Evolutionary conservation across 305 asterid species (phyloP).

Genomic region (Solanum aculeatissimum): DNA sequence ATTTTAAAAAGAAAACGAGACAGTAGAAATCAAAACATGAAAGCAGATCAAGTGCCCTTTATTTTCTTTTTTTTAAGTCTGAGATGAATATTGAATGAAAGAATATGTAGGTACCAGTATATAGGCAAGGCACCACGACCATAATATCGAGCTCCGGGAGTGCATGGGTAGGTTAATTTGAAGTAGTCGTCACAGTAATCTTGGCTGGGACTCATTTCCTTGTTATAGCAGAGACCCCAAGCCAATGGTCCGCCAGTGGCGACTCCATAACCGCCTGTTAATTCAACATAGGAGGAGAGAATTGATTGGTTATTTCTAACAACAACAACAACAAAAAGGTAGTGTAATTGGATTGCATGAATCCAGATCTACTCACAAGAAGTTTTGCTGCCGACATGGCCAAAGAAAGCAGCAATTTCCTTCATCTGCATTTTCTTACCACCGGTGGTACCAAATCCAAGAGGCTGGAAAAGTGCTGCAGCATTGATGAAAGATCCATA

Average conservation of each 20-base stretch:
- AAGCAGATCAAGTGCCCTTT: not conserved
- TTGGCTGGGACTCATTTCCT: slow-evolving; percentile 84
- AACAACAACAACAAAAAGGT: too few relatives aligned
- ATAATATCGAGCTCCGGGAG: slow-evolving; percentile 71
- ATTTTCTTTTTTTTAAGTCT: too few relatives aligned
- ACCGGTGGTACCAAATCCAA: slow-evolving; percentile 88
- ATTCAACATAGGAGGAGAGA: too few relatives aligned
- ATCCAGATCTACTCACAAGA: slow-evolving; percentile 36
- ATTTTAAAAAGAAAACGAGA: not conserved
- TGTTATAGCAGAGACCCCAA: slow-evolving; percentile 76
- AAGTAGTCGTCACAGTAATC: slow-evolving; percentile 58
- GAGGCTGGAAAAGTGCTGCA: slow-evolving; percentile 56
- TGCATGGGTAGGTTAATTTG: slow-evolving; percentile 60
- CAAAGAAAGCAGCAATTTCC: slow-evolving; percentile 76
- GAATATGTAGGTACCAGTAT: slow-evolving; percentile 37
- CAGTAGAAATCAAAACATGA: not conserved
- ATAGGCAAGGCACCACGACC: slow-evolving; percentile 93
- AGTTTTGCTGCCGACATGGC: slow-evolving; percentile 79
- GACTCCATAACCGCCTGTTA: slow-evolving; percentile 76
- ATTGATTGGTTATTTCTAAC: too few relatives aligned
- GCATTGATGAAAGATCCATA: slow-evolving; percentile 62
- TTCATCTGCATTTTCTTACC: slow-evolving; percentile 51
- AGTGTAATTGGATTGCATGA: too few relatives aligned
- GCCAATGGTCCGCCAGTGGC: slow-evolving; percentile 64
- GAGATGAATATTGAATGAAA: not conserved